Evolutionary conservation across 192 early-diverging fungal species (phyloP), one percentile per base, ranked within the genome.

Genomic region (Backusella australiensis): DNA sequence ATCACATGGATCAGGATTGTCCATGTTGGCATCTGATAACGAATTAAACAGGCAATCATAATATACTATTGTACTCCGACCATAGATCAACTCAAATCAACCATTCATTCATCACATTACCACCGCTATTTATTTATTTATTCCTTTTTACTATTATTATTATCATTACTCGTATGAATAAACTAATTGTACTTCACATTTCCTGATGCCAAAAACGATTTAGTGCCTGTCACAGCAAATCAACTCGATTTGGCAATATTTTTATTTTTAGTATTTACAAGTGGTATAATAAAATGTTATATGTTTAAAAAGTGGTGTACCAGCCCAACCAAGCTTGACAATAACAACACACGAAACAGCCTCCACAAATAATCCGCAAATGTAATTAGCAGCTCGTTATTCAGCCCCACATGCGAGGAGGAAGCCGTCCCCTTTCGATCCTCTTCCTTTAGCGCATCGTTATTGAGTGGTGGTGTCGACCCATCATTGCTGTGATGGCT

Each of bases 301-400:
- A 69, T 38, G 9, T 69, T 69, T 38, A 39, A 38, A 19, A 74
- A 79, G 26, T 79, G 78, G 42, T 75, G 46, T 15, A 79, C 52
- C 7, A 79, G 32, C 4, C 67, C 78, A 3, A 79, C 78, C 6
- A 79, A 15, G 44, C 78, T 79, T 7, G 78, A 67, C 19, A 79
- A 65, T 21, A 79, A 34, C 38, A 79, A 73, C 0, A 74, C 34
- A 19, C 71, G n/a, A n/a, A 79, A 79, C 19, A 79, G 9, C 23
- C 78, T 67, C 78, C 78, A 79, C 3, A 75, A 29, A 34, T 79
- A 79, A 7, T 79, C 73, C 1, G 73, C 63, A 14, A 70, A 23
- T 8, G 17, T 41, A 39, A 19, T 6, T 19, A 23, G 23, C 15
- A 68, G 15, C 15, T 34, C 67, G 11, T 59, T 63, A 63, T 29